Evolutionary conservation across 768 basidiomycete species (phyloP).

Genomic region (Lyophyllum semitale): DNA sequence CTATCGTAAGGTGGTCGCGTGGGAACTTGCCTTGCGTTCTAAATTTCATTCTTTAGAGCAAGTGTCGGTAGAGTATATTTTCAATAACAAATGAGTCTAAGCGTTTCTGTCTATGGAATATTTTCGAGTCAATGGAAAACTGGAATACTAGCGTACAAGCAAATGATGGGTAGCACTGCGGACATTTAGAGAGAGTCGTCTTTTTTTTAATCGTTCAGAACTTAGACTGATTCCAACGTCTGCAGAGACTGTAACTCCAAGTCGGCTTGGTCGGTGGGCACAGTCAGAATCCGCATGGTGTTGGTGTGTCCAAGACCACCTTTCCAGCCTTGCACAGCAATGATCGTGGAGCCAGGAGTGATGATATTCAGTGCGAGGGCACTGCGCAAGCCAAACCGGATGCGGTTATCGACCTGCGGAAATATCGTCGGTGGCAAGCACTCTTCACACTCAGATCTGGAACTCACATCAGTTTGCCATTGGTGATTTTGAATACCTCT

Average conservation of each 20-base stretch:
- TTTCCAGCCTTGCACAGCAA: conserved; percentile 99
- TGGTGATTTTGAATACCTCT: conserved; percentile 83
- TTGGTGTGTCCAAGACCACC: conserved; percentile 96
- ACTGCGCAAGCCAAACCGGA: conserved; percentile 83
- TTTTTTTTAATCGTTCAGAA: not conserved
- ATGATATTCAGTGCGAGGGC: conserved; percentile 86
- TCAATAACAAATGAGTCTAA: not conserved
- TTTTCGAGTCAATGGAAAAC: not conserved
- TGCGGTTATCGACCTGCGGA: conserved; percentile 81
- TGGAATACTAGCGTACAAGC: not conserved
- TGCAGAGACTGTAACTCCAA: conserved; percentile 68
- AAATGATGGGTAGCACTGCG: not conserved
- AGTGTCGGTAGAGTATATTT: no score
- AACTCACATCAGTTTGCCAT: conserved; percentile 95
- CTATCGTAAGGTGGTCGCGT: not conserved
- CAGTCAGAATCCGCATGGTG: conserved; percentile 81
- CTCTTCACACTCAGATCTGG: not conserved
- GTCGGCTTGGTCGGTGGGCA: conserved; percentile 81
- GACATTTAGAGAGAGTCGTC: not conserved
- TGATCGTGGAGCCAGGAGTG: conserved; percentile 83
- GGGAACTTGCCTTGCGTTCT: no score
- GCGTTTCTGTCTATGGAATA: not conserved
- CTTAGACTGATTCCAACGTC: conserved; percentile 22
- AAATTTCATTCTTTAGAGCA: no score
- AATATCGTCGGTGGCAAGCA: conserved; percentile 13